phyloP scores from a whole-genome alignment of 495 filamentous ascomycete species.

The Neurospora cerealis region DNA sequence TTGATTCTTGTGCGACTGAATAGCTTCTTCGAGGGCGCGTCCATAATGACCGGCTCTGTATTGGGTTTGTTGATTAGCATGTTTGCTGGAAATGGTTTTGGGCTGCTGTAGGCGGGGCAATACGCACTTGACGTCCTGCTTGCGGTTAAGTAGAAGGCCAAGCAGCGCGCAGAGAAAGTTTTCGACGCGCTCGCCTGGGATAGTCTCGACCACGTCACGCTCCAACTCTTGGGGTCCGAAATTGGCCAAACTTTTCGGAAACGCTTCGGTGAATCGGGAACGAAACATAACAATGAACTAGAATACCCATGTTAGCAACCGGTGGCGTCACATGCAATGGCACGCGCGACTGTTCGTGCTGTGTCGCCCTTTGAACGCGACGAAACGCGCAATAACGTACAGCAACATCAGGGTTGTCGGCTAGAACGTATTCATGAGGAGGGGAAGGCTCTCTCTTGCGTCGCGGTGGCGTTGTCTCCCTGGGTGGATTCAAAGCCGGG shows the following conservation, averaged over 20 bases:
- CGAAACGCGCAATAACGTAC: constrained; percentile 45
- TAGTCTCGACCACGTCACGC: constrained; percentile 62
- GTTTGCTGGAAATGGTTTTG: not conserved
- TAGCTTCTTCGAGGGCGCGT: constrained; percentile 87
- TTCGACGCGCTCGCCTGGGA: constrained; percentile 78
- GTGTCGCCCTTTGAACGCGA: constrained; percentile 18
- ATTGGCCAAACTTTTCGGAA: constrained; percentile 76
- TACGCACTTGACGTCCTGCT: constrained; percentile 95
- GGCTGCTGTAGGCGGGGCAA: constrained; percentile 10
- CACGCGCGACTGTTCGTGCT: constrained; percentile 33
- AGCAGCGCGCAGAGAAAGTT: constrained; percentile 81
- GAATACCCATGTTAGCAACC: constrained; percentile 17
- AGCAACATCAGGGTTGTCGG: constrained; percentile 80
- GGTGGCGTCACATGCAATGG: constrained; percentile 17
- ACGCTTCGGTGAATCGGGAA: constrained; percentile 79
- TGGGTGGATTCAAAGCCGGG: constrained; percentile 22
- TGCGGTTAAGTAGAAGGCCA: constrained; percentile 82
- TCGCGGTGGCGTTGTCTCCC: constrained; percentile 51
- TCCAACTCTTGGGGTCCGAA: constrained; percentile 95
- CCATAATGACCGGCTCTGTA: constrained; percentile 74
- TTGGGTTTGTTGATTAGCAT: not conserved
- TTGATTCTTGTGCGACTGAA: constrained; percentile 73
- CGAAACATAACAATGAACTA: constrained; percentile 98
- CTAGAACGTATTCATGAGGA: constrained; percentile 77
- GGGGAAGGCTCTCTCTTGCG: constrained; percentile 73